Conservation (phyloP, 768 basidiomycete species). For the Hydnomerulius pinastri region DNA sequence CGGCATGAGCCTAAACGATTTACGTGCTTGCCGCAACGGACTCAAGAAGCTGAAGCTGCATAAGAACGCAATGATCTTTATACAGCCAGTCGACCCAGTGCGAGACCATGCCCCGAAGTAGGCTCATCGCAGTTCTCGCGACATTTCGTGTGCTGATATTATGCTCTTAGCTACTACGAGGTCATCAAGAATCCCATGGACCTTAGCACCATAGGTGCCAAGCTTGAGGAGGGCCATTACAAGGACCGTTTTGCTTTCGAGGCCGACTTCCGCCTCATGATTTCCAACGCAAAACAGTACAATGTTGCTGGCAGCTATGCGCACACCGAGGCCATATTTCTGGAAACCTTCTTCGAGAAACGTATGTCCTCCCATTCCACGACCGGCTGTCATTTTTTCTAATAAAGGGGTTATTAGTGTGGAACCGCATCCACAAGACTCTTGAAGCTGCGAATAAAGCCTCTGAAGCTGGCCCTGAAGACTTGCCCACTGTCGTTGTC, state of each 20-base stretch:
- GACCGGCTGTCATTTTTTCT: constrained; percentile 1
- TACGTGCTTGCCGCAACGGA: constrained; percentile 72
- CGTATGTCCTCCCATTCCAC: constrained; percentile 48
- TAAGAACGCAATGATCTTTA: constrained; percentile 74
- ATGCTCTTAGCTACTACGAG: constrained; percentile 75
- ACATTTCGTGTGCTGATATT: constrained; percentile 1
- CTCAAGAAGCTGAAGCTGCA: constrained; percentile 78
- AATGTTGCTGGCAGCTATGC: constrained; percentile 73
- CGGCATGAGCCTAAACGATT: constrained; percentile 77
- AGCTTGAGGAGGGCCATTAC: constrained; percentile 86
- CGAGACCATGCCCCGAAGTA: constrained; percentile 89
- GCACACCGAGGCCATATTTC: constrained; percentile 69
- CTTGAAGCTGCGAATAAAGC: constrained; percentile 65
- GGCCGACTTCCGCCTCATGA: constrained; percentile 85
- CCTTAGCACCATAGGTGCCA: constrained; percentile 82
- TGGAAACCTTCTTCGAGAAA: constrained; percentile 86
- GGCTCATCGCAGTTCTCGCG: constrained; percentile 3
- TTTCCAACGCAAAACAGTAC: constrained; percentile 84
- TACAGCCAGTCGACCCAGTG: constrained; percentile 94
- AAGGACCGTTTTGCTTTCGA: constrained; percentile 81
- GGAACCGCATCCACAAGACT: constrained; percentile 85
- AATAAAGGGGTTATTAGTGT: constrained; percentile 53
- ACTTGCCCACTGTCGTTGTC: constrained; percentile 26
- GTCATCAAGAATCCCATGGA: constrained; percentile 95
- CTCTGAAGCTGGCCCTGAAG: constrained; percentile 23